These are phyloP conservation scores for Prinsepia uniflora DNA, from an alignment of 306 rosid species.

Conservation along the genomic window DNA sequence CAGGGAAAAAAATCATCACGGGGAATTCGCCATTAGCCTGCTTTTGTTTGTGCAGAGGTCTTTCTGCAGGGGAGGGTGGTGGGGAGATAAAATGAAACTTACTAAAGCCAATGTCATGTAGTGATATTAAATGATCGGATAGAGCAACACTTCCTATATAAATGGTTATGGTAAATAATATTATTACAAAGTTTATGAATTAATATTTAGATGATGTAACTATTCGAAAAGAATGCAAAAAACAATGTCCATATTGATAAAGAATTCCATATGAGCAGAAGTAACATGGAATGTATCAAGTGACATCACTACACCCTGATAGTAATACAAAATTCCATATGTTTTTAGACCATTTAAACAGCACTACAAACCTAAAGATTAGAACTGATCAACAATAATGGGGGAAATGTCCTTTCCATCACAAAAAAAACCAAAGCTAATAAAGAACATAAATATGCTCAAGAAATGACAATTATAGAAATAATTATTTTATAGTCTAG, in stretches of 20 bases:
- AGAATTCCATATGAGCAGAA: background rate
- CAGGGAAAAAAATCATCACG: background rate
- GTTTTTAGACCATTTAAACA: background rate
- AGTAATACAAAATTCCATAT: background rate
- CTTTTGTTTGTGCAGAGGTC: background rate
- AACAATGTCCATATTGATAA: background rate
- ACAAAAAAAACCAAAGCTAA: background rate
- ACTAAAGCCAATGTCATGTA: no score
- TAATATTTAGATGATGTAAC: background rate
- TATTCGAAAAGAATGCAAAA: background rate
- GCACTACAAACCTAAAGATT: background rate
- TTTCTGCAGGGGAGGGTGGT: background rate
- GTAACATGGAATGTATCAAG: background rate
- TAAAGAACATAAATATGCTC: background rate
- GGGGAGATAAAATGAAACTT: no score
- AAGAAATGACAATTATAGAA: slow-evolving; percentile 1
- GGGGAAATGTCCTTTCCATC: background rate
- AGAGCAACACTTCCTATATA: background rate
- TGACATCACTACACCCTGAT: background rate
- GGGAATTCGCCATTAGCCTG: background rate
- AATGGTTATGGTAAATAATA: background rate
- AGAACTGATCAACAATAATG: background rate
- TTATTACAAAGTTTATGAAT: background rate
- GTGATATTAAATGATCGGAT: no score
- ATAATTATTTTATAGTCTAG: background rate